Conservation (phyloP, 768 basidiomycete genomes). For the Hypholoma sublateritium region DNA sequence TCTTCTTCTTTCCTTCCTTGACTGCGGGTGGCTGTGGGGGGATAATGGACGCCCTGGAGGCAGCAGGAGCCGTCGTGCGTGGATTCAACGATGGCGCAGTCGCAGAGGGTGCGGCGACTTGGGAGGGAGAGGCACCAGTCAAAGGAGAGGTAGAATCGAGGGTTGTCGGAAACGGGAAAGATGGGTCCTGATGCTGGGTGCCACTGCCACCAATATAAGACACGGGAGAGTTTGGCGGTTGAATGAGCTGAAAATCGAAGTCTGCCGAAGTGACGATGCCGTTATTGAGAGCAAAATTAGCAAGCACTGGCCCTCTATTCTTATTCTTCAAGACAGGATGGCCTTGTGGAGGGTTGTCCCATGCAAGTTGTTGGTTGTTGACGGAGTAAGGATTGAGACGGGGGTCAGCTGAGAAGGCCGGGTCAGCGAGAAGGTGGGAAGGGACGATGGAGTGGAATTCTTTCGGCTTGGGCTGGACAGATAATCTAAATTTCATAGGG, state of each 20-base stretch:
- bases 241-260: conserved; percentile 27
- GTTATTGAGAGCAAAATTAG: conserved; percentile 12
- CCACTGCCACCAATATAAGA: conserved; percentile 18
- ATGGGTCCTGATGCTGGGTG: conserved; percentile 13
- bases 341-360: conserved; percentile 28
- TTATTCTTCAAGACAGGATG: conserved; percentile 30
- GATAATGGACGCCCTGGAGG: neutral
- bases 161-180: conserved; percentile 19
- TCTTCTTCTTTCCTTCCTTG: conserved; percentile 14
- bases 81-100: conserved; percentile 1
- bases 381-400: conserved; percentile 44
- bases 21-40: conserved; percentile 6
- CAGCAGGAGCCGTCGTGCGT: neutral
- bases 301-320: conserved; percentile 13
- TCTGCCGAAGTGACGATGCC: conserved; percentile 11
- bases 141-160: neutral
- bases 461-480: conserved; percentile 8
- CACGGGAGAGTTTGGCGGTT: conserved; percentile 34
- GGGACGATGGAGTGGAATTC: conserved; percentile 19
- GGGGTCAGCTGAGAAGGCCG: conserved; percentile 61
- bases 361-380: conserved; percentile 27
- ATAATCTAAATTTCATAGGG: conserved; percentile 21
- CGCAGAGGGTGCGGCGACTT: neutral
- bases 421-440: conserved; percentile 38
- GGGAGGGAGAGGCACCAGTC: neutral